Conservation (phyloP, 257 asterid genomes). For the Forsythia viridissima region DNA sequence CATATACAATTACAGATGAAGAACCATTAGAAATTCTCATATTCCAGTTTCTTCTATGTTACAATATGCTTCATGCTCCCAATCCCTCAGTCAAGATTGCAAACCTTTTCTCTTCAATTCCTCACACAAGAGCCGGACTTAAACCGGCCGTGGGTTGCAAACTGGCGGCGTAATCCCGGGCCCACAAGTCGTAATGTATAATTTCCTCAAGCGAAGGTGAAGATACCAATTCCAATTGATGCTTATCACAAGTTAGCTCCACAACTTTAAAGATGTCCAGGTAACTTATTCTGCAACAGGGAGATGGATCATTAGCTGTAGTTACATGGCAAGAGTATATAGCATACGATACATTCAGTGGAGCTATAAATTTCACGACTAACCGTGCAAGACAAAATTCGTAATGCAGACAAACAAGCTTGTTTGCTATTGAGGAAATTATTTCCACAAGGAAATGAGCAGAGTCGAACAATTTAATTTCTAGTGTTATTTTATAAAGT, state of each 20-base stretch:
- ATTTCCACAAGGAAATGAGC: too few species aligned
- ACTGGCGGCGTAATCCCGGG: conserved; percentile 74
- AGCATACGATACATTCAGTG: too few species aligned
- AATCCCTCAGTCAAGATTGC: background rate
- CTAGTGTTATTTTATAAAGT: too few species aligned
- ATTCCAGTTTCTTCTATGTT: conserved; percentile 21
- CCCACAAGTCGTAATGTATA: conserved; percentile 93
- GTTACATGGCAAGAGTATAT: background rate
- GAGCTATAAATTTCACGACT: background rate
- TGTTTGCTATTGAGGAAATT: too few species aligned
- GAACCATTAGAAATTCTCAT: conserved; percentile 14
- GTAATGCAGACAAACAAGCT: background rate
- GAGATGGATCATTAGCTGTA: background rate
- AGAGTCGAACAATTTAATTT: too few species aligned
- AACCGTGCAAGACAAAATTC: background rate
- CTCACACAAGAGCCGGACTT: conserved; percentile 67
- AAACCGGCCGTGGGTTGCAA: conserved; percentile 47
- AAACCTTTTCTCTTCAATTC: background rate
- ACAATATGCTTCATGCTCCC: conserved; percentile 21
- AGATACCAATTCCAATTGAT: conserved; percentile 58
- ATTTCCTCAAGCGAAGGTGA: conserved; percentile 88
- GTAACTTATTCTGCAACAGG: conserved; percentile 71
- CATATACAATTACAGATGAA: conserved; percentile 23
- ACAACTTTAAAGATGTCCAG: conserved; percentile 91
- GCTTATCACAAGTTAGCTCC: conserved; percentile 87